These are phyloP conservation scores for Hirschfeldia incana DNA, from an alignment of 345 rosid species.

Conservation along the genomic window DNA sequence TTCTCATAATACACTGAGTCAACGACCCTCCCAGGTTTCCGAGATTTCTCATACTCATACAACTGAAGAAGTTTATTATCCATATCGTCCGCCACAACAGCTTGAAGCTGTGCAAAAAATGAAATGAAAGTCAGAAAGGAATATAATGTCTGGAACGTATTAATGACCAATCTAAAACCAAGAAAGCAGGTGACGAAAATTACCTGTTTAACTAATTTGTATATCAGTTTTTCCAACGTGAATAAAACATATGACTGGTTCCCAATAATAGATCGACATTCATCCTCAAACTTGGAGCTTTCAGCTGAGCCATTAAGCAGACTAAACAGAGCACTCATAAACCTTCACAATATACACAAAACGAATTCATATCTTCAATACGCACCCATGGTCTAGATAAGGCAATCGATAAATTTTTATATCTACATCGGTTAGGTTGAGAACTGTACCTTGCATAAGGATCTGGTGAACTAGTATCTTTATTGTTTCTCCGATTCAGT, in stretches of 20 bases:
- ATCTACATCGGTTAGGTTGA: not conserved
- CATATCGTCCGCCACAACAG: conserved; percentile 86
- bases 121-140: not conserved
- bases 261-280: conserved; percentile 92
- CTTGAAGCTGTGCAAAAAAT: conserved; percentile 68
- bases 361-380: not conserved
- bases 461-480: conserved; percentile 54
- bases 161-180: not conserved
- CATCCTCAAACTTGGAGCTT: conserved; percentile 95
- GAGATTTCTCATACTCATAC: conserved; percentile 74
- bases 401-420: too few species aligned
- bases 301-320: conserved; percentile 91
- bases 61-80: conserved; percentile 85
- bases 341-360: conserved; percentile 46
- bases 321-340: conserved; percentile 73
- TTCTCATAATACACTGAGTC: conserved; percentile 84
- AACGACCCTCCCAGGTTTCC: conserved; percentile 3
- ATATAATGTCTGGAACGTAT: conserved; percentile 1
- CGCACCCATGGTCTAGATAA: too few species aligned
- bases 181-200: not conserved
- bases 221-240: conserved; percentile 91
- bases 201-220: conserved; percentile 93
- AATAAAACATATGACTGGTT: conserved; percentile 88
- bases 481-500: conserved; percentile 49
- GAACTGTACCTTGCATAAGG: conserved; percentile 63